These are phyloP conservation scores for Laburnicola sp. DNA, from an alignment of 2,329 filamentous ascomycete genomes.

Conservation along the genomic window DNA sequence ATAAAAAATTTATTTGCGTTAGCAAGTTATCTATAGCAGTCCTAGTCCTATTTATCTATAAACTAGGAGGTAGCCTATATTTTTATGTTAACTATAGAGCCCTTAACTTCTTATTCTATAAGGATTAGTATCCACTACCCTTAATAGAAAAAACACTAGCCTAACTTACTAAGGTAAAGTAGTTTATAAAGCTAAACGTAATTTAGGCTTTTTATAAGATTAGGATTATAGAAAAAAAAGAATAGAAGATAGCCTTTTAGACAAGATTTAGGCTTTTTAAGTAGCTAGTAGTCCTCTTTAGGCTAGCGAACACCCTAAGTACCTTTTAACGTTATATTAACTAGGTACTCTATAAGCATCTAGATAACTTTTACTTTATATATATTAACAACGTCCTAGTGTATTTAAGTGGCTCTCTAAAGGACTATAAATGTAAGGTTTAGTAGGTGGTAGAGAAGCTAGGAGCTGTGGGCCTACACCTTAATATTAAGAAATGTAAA, in stretches of 20 bases:
- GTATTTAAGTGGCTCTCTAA: conserved; percentile 2
- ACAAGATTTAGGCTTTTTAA: too few species aligned
- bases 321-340: too few species aligned
- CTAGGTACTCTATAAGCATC: too few species aligned
- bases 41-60: conserved; percentile 10
- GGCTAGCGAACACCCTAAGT: too few species aligned
- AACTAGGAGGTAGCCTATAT: conserved; percentile 2
- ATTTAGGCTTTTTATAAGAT: too few species aligned
- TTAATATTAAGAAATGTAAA: conserved; percentile 12
- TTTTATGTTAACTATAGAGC: conserved; percentile 13
- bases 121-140: conserved; percentile 10
- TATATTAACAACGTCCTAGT: neutral
- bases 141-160: conserved; percentile 8
- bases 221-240: too few species aligned
- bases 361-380: too few species aligned
- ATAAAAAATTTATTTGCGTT: conserved; percentile 6
- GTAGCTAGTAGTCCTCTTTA: too few species aligned
- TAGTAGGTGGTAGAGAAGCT: conserved; percentile 2
- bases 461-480: neutral
- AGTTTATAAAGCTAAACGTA: conserved; percentile 3
- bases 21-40: neutral
- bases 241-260: too few species aligned
- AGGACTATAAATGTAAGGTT: conserved; percentile 13
- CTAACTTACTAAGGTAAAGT: conserved; percentile 8
- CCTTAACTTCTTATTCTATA: conserved; percentile 12